A percentile compares a stretch with the other conserved stretches of the same genome.
These are phyloP conservation scores for Chrysanthemum lavandulifolium DNA, from an alignment of 129 eudicot species.

Conservation along the genomic window DNA sequence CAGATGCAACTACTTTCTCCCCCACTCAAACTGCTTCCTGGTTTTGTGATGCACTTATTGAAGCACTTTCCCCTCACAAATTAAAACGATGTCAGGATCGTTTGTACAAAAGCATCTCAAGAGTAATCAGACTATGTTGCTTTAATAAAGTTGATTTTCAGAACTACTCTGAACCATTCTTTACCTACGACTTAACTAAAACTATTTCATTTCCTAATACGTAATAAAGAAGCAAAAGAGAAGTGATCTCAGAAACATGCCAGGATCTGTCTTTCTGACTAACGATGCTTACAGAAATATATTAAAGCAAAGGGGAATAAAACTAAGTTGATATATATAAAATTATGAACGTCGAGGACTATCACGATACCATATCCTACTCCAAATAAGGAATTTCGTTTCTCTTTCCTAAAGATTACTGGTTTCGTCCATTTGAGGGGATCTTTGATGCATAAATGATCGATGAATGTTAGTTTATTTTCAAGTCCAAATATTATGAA, in stretches of 20 bases:
- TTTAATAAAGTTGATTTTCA: no score
- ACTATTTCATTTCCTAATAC: no score
- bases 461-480: no score
- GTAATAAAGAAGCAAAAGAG: not conserved
- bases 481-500: no score
- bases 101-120: no score
- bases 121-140: no score
- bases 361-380: not conserved
- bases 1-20: constrained; percentile 84
- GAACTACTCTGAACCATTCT: no score
- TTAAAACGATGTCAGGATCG: not conserved
- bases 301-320: not conserved
- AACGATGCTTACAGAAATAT: not conserved
- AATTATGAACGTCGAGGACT: not conserved
- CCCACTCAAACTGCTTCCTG: constrained; percentile 90
- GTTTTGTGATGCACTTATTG: constrained; percentile 90
- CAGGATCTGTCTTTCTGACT: not conserved
- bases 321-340: not conserved
- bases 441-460: no score
- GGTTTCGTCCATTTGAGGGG: no score
- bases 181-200: no score
- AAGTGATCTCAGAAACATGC: not conserved
- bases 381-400: no score
- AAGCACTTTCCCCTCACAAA: constrained; percentile 77
- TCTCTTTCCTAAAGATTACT: not conserved